Percentiles rank a stretch among this genome's conserved stretches.
These are phyloP conservation scores for Skeletonema menzelii DNA, from an alignment of 108 stramenopile species.

Conservation along the genomic window DNA sequence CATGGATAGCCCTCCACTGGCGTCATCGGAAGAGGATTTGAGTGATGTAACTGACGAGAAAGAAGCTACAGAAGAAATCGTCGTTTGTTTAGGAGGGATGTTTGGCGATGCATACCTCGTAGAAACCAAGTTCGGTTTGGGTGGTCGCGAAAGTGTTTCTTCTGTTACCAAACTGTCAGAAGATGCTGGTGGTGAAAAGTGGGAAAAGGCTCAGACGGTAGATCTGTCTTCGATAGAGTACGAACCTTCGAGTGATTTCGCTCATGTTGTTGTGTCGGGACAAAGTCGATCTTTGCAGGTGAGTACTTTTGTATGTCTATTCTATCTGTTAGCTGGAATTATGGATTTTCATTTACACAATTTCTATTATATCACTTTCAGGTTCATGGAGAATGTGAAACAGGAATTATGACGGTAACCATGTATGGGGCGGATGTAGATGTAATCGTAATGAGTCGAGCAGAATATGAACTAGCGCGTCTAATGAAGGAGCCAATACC, in stretches of 20 bases:
- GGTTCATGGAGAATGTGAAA: slow-evolving; percentile 53
- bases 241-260: slow-evolving; percentile 46
- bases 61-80: slow-evolving; percentile 32
- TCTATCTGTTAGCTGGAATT: neutral
- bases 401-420: slow-evolving; percentile 44
- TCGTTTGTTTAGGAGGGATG: slow-evolving; percentile 76
- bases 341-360: neutral
- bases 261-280: slow-evolving; percentile 53
- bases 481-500: slow-evolving; percentile 79
- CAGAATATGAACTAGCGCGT: slow-evolving; percentile 74
- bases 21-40: slow-evolving; percentile 4
- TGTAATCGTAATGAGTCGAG: slow-evolving; percentile 69
- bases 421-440: slow-evolving; percentile 70
- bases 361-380: slow-evolving; percentile 19
- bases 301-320: neutral
- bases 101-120: slow-evolving; percentile 71
- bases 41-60: slow-evolving; percentile 5
- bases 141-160: slow-evolving; percentile 7
- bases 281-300: slow-evolving; percentile 58
- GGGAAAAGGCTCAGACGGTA: slow-evolving; percentile 14
- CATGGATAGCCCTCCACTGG: slow-evolving; percentile 22
- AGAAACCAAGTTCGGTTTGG: slow-evolving; percentile 15
- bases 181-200: slow-evolving; percentile 13
- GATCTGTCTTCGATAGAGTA: slow-evolving; percentile 41
- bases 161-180: slow-evolving; percentile 23